Evolutionary conservation across 306 rosid species (phyloP).

Genomic region (Begonia loranthoides): DNA sequence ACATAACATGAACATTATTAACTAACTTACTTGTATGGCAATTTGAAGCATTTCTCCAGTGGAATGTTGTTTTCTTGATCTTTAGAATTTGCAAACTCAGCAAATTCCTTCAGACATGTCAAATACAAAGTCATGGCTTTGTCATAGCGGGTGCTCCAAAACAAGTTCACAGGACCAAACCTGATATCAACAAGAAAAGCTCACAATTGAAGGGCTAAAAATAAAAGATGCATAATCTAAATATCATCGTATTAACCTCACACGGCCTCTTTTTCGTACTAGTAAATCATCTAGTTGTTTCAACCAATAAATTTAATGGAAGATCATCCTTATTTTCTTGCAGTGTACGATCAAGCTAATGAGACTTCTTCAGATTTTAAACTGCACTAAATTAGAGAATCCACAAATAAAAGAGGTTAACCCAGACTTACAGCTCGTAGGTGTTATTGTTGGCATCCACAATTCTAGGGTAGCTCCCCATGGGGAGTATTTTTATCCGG

Average conservation of each 20-base stretch:
- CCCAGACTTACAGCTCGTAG: slow-evolving; percentile 69
- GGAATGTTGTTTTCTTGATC: slow-evolving; percentile 93
- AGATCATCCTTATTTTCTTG: too few relatives aligned
- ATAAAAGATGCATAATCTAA: not conserved
- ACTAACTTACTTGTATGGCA: slow-evolving; percentile 78
- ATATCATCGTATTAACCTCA: not conserved
- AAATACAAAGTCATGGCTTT: slow-evolving; percentile 82
- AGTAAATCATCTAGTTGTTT: too few relatives aligned
- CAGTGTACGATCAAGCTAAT: not conserved
- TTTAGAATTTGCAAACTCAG: slow-evolving; percentile 77
- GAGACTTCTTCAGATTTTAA: not conserved
- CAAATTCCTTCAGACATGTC: slow-evolving; percentile 87
- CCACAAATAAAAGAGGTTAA: not conserved
- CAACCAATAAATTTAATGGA: too few relatives aligned
- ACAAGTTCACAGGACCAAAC: slow-evolving; percentile 97
- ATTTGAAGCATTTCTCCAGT: slow-evolving; percentile 73
- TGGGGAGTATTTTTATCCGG: slow-evolving; percentile 83
- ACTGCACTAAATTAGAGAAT: not conserved
- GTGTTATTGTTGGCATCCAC: slow-evolving; percentile 60
- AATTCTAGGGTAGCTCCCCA: slow-evolving; percentile 97
- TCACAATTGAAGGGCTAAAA: slow-evolving; percentile 10
- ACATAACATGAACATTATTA: not conserved
- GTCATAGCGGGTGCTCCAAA: slow-evolving; percentile 98
- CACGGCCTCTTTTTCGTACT: too few relatives aligned
- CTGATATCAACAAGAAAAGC: slow-evolving; percentile 23